These are phyloP conservation scores for Spencermartinsiella europaea DNA, from an alignment of 805 yeast genomes.

Conservation along the genomic window DNA sequence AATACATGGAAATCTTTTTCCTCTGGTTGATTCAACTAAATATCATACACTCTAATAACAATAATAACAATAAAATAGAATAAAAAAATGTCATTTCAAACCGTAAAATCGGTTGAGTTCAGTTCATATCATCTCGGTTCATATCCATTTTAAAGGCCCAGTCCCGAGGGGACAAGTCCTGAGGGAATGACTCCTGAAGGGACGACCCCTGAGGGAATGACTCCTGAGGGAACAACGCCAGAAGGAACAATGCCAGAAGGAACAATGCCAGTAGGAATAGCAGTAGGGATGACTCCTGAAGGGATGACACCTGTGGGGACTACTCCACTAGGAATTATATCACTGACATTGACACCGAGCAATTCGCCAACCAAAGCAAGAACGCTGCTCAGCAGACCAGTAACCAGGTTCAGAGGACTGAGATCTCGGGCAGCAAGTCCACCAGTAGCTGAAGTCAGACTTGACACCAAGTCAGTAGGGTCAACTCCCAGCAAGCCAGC, in stretches of 20 bases:
- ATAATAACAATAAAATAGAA: too few relatives aligned
- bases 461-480: background rate
- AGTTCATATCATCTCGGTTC: too few relatives aligned
- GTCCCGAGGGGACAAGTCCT: background rate
- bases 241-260: conserved; percentile 3
- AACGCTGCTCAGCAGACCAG: background rate
- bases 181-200: background rate
- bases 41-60: background rate
- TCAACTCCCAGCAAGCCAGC: background rate
- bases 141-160: too few relatives aligned
- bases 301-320: background rate
- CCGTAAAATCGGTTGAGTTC: background rate
- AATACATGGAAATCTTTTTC: too few relatives aligned
- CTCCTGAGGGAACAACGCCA: conserved; percentile 3
- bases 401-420: background rate
- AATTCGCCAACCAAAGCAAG: background rate
- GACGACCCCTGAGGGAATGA: conserved; percentile 4
- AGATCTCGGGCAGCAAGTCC: background rate
- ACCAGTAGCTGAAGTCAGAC: background rate
- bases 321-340: conserved; percentile 1
- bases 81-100: background rate
- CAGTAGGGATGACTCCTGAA: background rate
- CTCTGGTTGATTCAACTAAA: background rate
- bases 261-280: background rate
- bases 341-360: background rate